Percentiles rank a stretch among this genome's conserved stretches.
phyloP scores from a whole-genome alignment of 139 green algal genomes.

The Deuterostichococcus epilithicus region DNA sequence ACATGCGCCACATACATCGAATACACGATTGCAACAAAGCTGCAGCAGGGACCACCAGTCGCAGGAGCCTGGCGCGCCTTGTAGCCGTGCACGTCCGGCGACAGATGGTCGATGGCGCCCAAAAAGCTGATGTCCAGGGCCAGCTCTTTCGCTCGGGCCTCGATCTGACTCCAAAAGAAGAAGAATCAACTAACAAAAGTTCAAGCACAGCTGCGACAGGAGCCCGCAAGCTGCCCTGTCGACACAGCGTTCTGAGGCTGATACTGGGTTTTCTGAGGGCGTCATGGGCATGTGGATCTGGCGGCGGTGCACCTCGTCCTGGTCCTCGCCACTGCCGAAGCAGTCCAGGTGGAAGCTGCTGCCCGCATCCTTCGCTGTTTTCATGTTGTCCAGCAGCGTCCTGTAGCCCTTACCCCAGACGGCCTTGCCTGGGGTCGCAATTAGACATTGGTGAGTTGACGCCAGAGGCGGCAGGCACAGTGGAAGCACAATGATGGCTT shows the following conservation, averaged over 20 bases:
- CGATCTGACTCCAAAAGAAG: neutral
- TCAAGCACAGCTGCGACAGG: too few species aligned
- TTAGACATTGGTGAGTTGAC: too few species aligned
- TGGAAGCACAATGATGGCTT: too few species aligned
- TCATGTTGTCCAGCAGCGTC: constrained; percentile 75
- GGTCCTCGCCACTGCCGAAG: constrained; percentile 46
- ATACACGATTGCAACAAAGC: neutral
- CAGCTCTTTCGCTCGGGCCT: constrained; percentile 4
- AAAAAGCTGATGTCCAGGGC: constrained; percentile 47
- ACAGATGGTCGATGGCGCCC: constrained; percentile 54
- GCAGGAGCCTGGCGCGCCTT: constrained; percentile 19
- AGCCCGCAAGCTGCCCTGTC: too few species aligned
- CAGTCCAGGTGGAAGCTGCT: constrained; percentile 37
- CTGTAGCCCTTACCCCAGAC: constrained; percentile 95
- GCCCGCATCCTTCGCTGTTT: constrained; percentile 36
- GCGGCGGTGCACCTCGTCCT: constrained; percentile 11
- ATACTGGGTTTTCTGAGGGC: neutral
- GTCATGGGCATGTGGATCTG: neutral
- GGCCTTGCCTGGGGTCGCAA: constrained; percentile 13
- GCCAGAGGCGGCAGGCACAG: too few species aligned
- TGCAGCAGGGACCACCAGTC: neutral
- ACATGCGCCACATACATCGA: too few species aligned
- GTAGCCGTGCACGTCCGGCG: constrained; percentile 36
- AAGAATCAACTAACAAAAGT: too few species aligned
- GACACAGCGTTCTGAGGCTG: neutral